Conservation (phyloP, 179 eudicot genomes). For the Gypsophila paniculata region DNA sequence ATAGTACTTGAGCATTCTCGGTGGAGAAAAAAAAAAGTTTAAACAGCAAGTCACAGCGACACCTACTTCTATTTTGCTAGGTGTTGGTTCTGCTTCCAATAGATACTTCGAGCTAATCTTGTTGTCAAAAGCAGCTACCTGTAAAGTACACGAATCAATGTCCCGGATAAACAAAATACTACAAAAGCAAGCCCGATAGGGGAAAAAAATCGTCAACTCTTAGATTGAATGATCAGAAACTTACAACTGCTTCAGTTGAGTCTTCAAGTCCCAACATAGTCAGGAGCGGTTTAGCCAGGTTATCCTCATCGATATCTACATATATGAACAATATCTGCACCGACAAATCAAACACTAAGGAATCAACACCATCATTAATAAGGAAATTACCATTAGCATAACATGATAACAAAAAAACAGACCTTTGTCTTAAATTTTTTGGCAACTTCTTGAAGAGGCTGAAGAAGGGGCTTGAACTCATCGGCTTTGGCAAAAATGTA, state of each 20-base stretch:
- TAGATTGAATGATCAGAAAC: constrained; percentile 22
- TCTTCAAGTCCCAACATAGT: constrained; percentile 82
- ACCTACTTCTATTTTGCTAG: constrained; percentile 57
- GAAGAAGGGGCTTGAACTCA: constrained; percentile 53
- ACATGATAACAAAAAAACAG: background rate
- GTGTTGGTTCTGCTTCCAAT: constrained; percentile 63
- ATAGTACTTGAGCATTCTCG: background rate
- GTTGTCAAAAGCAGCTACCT: constrained; percentile 89
- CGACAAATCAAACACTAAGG: constrained; percentile 11
- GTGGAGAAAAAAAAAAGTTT: background rate
- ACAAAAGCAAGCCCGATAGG: background rate
- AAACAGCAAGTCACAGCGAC: constrained; percentile 15
- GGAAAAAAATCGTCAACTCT: background rate
- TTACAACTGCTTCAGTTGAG: constrained; percentile 65
- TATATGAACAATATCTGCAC: constrained; percentile 70
- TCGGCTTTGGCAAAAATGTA: constrained; percentile 69
- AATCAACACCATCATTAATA: background rate
- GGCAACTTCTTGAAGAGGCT: constrained; percentile 66
- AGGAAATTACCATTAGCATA: background rate
- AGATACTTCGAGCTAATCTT: constrained; percentile 71
- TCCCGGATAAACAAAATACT: background rate
- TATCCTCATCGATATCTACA: constrained; percentile 63
- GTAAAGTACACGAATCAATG: constrained; percentile 19
- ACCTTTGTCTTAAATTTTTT: constrained; percentile 80
- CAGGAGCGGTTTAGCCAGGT: constrained; percentile 91